Base-by-base conservation (phyloP, 352 stramenopile species). In the Pythium angustatum region DNA sequence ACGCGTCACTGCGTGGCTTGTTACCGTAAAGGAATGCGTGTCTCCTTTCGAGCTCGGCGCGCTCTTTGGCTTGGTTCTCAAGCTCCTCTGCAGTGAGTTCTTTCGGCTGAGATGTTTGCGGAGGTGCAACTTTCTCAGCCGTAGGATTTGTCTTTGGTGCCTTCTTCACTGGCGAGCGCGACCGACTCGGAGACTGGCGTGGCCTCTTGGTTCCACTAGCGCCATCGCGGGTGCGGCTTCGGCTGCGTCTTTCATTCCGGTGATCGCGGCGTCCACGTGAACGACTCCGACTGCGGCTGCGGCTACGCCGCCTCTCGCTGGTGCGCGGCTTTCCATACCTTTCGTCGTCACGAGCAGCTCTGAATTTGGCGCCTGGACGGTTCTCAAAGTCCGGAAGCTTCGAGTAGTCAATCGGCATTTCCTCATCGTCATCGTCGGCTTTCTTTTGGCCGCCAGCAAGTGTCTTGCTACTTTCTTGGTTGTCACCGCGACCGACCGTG, bases 351-450 rank as follows among this genome's bases (percentile, higher is more conserved):
- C 62, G 62, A 57, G 58, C 58, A 14, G 51, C 68, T 33, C 26
- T 55, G 30, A 64, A 72, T 4, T 54, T 61, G n/a, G 61, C 73
- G 3, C 56, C 58, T n/a, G 69, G 52, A 26, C 72, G 67, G 17
- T 85, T 76, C 56, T 88, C 79, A 66, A 90, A 90, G 58, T 88
- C 75, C 0, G 83, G 84, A 10, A 95, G 40, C 49, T 87, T 91
- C 7, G 83, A 79, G 53, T 91, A 93, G 47, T 95, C 80, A n/a
- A 93, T 91, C 5, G 79, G 78, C 57, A 82, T 76, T 0, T 93
- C 82, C 0, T 90, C 80, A 2, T 62, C 45, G 12, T 49, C 59
- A 10, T 53, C 48, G 33, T 68, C 57, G 31, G 59, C 58, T 26
- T 50, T 50, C 14, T 22, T 27, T 26, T 15, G 33, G 6, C 44